A percentile compares a stretch with the other conserved stretches of the same genome.
These are phyloP conservation scores for Barnettozyma hawaiiensis DNA, from an alignment of 1,139 yeast genomes.

Conservation along the genomic window DNA sequence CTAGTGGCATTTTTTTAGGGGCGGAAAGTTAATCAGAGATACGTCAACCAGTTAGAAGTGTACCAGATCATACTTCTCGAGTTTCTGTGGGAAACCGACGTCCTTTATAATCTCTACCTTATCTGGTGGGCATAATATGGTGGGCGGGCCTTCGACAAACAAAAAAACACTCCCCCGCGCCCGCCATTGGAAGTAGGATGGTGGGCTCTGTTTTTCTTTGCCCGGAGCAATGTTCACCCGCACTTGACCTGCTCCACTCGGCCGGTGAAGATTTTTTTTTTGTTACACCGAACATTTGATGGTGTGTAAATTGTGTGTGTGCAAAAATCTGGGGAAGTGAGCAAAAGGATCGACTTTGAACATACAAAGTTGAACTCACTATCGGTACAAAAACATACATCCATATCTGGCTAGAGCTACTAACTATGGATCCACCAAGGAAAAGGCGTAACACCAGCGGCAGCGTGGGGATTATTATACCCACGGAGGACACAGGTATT, in stretches of 20 bases:
- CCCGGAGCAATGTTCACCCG: not conserved
- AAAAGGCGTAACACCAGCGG: not conserved
- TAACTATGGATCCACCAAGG: not conserved
- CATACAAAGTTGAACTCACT: not conserved
- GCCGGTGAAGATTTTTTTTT: no score
- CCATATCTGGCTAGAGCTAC: no score
- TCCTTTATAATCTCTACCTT: not conserved
- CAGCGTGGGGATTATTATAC: not conserved
- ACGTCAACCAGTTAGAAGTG: no score
- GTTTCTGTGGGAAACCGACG: no score
- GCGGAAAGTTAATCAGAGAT: no score
- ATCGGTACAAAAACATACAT: no score
- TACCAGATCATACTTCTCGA: no score
- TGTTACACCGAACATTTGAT: no score
- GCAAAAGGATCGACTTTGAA: not conserved
- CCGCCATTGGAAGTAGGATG: no score
- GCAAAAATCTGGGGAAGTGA: not conserved
- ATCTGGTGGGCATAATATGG: no score
- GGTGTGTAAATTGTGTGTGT: not conserved
- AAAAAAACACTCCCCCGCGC: not conserved
- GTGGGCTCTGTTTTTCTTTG: no score
- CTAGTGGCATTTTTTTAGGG: not conserved
- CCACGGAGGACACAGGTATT: not conserved
- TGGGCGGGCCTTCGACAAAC: not conserved
- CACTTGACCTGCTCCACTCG: not conserved